Percentiles rank a stretch among this genome's conserved stretches.
These are phyloP conservation scores for Aspergillus neoniger DNA, from an alignment of 2,329 filamentous ascomycete genomes.

Conservation along the genomic window DNA sequence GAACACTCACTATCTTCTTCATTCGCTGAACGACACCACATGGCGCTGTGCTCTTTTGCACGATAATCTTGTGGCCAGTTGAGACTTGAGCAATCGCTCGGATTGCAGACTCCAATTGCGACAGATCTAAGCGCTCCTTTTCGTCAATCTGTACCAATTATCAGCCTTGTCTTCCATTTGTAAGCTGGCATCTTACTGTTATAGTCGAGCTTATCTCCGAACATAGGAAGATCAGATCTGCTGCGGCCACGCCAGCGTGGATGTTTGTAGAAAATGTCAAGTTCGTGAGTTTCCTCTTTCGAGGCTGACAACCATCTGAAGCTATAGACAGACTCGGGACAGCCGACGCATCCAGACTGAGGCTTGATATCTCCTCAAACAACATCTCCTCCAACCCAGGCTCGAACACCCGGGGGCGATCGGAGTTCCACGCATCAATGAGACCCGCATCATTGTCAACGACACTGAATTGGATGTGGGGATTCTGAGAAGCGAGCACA, in stretches of 20 bases:
- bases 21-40: slow-evolving; percentile 20
- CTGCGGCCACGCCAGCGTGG: slow-evolving; percentile 17
- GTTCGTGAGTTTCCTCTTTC: slow-evolving; percentile 17
- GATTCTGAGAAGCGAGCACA: slow-evolving; percentile 30
- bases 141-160: not conserved
- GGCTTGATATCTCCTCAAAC: slow-evolving; percentile 16
- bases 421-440: slow-evolving; percentile 32
- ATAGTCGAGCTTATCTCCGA: slow-evolving; percentile 5
- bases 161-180: not conserved
- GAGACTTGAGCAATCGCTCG: slow-evolving; percentile 21
- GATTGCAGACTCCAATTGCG: slow-evolving; percentile 12
- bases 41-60: slow-evolving; percentile 21
- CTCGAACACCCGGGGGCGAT: slow-evolving; percentile 28
- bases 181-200: not conserved
- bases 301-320: not conserved
- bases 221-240: slow-evolving; percentile 24
- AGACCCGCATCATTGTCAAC: slow-evolving; percentile 27
- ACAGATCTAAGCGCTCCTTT: slow-evolving; percentile 4
- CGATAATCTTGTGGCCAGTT: slow-evolving; percentile 24
- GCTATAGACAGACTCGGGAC: not conserved
- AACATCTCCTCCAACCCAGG: slow-evolving; percentile 28
- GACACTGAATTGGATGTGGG: slow-evolving; percentile 29
- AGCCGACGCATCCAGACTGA: not conserved
- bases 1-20: slow-evolving; percentile 16
- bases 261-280: slow-evolving; percentile 24